These are phyloP conservation scores for Otatea glauca DNA, from an alignment of 176 grass and related monocot species.

Conservation along the genomic window DNA sequence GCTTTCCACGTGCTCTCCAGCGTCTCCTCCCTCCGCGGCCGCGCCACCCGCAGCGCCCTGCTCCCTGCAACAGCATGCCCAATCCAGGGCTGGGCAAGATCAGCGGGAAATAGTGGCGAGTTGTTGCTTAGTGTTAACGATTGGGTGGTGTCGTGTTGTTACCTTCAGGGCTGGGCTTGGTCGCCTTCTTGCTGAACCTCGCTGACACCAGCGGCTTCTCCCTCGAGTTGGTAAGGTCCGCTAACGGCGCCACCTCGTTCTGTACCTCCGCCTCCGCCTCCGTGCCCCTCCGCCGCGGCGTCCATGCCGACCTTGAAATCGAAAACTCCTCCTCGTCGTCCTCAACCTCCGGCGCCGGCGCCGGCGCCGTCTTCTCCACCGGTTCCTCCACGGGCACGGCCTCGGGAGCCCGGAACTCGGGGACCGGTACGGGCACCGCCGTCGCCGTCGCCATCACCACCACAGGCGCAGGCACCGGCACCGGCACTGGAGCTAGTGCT, in stretches of 20 bases:
- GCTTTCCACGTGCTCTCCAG: constrained; percentile 92
- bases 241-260: constrained; percentile 27
- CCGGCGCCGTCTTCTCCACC: not conserved
- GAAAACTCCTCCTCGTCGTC: constrained; percentile 50
- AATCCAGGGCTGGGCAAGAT: not conserved
- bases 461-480: not conserved
- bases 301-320: constrained; percentile 67
- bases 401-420: not conserved
- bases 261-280: constrained; percentile 12
- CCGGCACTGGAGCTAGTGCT: not conserved
- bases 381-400: not conserved
- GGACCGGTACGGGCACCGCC: not conserved
- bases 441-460: constrained; percentile 8
- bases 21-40: constrained; percentile 69
- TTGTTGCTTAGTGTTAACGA: not conserved
- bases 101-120: not conserved
- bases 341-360: not conserved
- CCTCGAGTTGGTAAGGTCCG: constrained; percentile 51
- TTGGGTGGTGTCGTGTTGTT: not conserved
- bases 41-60: constrained; percentile 68
- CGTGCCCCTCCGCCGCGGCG: constrained; percentile 38
- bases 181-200: constrained; percentile 63
- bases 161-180: constrained; percentile 83
- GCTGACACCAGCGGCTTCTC: constrained; percentile 68
- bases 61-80: constrained; percentile 36